These are phyloP conservation scores for Lactuca sativa DNA, from an alignment of 129 eudicot genomes.

Conservation along the genomic window DNA sequence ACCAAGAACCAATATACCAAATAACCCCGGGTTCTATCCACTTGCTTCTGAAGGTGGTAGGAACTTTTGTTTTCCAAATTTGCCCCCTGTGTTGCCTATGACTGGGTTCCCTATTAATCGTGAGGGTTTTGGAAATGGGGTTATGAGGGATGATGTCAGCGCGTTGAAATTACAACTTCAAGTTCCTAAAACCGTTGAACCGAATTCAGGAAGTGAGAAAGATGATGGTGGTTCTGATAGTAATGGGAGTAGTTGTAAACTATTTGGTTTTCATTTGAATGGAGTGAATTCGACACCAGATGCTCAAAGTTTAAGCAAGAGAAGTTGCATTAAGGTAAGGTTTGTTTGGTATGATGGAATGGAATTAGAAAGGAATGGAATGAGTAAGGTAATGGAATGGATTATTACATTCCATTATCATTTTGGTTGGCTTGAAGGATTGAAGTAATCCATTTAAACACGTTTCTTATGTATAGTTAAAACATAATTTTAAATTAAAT, in stretches of 20 bases:
- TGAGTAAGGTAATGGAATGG: too few relatives aligned
- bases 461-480: too few relatives aligned
- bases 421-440: too few relatives aligned
- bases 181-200: conserved; percentile 17
- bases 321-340: conserved; percentile 87
- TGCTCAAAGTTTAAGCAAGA: conserved; percentile 57
- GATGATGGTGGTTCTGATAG: conserved; percentile 47
- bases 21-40: conserved; percentile 52
- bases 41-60: conserved; percentile 79
- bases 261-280: conserved; percentile 68
- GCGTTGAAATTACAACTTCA: conserved; percentile 33
- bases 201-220: conserved; percentile 40
- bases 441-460: too few relatives aligned
- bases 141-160: conserved; percentile 26
- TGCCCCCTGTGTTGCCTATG: conserved; percentile 29
- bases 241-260: conserved; percentile 47
- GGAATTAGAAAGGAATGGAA: neutral
- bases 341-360: neutral
- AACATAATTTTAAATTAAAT: too few relatives aligned
- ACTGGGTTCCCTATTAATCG: conserved; percentile 40
- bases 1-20: conserved; percentile 38
- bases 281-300: conserved; percentile 41
- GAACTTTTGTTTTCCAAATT: conserved; percentile 50
- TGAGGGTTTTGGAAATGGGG: conserved; percentile 34
- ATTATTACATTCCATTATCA: too few relatives aligned